phyloP scores from a whole-genome alignment of 805 yeast species.

The Metschnikowia gelsemii region DNA sequence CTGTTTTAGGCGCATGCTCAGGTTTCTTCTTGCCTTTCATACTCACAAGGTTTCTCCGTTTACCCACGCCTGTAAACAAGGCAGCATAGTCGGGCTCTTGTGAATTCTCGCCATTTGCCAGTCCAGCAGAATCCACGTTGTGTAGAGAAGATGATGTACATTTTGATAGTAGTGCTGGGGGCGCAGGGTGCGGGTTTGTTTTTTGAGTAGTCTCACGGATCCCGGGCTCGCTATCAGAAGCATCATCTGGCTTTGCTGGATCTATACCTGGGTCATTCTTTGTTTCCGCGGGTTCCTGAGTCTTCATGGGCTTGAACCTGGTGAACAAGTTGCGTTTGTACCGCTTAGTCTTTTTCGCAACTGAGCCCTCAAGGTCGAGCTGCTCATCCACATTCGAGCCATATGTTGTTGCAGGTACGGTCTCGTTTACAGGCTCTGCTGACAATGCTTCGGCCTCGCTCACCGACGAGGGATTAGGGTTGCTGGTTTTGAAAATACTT shows the following conservation, averaged over 20 bases:
- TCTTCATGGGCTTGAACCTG: slow-evolving; percentile 33
- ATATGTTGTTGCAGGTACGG: background rate
- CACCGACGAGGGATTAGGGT: background rate
- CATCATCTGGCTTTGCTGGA: background rate
- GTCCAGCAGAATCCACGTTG: slow-evolving; percentile 12
- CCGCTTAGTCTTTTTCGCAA: slow-evolving; percentile 30
- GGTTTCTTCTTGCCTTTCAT: slow-evolving; percentile 24
- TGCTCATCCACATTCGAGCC: background rate
- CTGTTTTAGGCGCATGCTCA: slow-evolving; percentile 26
- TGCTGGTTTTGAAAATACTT: slow-evolving; percentile 31
- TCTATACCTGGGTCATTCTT: slow-evolving; percentile 2
- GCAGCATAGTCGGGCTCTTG: slow-evolving; percentile 45
- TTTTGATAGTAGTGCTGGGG: background rate
- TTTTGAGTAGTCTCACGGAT: background rate
- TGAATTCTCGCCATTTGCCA: slow-evolving; percentile 3
- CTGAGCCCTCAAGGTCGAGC: slow-evolving; percentile 6
- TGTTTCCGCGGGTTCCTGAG: slow-evolving; percentile 6
- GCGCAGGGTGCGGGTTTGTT: background rate
- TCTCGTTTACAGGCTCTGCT: background rate
- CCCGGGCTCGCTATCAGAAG: slow-evolving; percentile 1
- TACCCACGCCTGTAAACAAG: slow-evolving; percentile 43
- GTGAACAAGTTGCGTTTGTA: slow-evolving; percentile 39
- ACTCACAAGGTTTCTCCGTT: slow-evolving; percentile 33
- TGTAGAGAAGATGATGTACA: slow-evolving; percentile 7
- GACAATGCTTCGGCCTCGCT: background rate